These are phyloP conservation scores for Cladosporium oxysporum DNA, from an alignment of 2,329 filamentous ascomycete genomes.

Conservation along the genomic window DNA sequence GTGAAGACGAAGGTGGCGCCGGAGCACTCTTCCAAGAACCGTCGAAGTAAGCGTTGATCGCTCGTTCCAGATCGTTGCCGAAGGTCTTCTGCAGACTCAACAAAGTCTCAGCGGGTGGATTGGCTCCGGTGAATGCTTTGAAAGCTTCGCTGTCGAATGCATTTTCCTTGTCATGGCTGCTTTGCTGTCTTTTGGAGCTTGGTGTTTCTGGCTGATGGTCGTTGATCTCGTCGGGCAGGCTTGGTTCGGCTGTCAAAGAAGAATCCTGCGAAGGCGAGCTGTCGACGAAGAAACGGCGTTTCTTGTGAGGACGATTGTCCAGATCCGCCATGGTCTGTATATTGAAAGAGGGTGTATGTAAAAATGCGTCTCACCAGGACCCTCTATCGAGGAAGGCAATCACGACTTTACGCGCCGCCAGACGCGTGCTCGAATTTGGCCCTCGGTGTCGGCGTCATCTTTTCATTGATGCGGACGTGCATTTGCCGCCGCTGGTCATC, in stretches of 20 bases:
- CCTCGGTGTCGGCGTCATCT: constrained; percentile 8
- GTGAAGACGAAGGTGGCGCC: constrained; percentile 21
- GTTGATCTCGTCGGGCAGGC: constrained; percentile 36
- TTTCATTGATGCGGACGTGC: constrained; percentile 5
- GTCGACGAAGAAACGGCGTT: constrained; percentile 64
- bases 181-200: constrained; percentile 1
- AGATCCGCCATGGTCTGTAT: constrained; percentile 39
- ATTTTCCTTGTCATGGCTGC: constrained; percentile 26
- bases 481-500: constrained; percentile 2
- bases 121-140: constrained; percentile 58
- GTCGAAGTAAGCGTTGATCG: constrained; percentile 66
- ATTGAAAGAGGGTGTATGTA: not conserved
- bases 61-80: constrained; percentile 58
- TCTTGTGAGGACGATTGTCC: constrained; percentile 60
- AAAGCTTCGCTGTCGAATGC: constrained; percentile 59
- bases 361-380: not conserved
- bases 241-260: constrained; percentile 33
- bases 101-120: constrained; percentile 48
- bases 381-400: constrained; percentile 4
- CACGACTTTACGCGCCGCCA: constrained; percentile 8
- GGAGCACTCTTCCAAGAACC: constrained; percentile 57
- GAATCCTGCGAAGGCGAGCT: constrained; percentile 39
- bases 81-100: constrained; percentile 52
- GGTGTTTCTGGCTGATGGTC: constrained; percentile 32
- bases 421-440: constrained; percentile 14